Base-by-base conservation (phyloP, 768 basidiomycete genomes). In the Leccinum barrowsii region DNA sequence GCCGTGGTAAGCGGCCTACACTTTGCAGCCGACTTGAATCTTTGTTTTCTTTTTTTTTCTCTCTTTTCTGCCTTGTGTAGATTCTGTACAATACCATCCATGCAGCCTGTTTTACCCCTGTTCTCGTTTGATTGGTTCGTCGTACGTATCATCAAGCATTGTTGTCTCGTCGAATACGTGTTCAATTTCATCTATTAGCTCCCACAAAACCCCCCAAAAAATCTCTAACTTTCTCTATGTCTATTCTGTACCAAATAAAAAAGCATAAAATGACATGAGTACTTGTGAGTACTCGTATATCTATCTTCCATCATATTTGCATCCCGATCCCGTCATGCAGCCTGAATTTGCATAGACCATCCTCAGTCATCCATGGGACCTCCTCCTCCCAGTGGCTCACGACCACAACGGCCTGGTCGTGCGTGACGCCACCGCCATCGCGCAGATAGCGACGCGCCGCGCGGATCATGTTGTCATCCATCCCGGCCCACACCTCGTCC, bases 371-470 rank as follows among this genome's bases (percentile, higher is more conserved):
- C 92, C 93, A 95, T 2, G 94, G 94, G 17, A 94, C 85, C 73
- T 98, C 94, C 37, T 89, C 89, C 62, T 92, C 89, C 85, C 92
- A 93, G 74, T 96, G 94, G 40, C 87, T 92, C 56, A 98, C 83
- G 3, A 92, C 87, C 1, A 98, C 80, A 22, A 93, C 87, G 2
- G 87, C 88, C 75, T 97, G 93, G 46, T 80, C 75, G 11, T 72
- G 63, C 21, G 74, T 75, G 22, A 87, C 67, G 0, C 82, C 84
- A 0, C 81, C 84, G 1, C 74, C 76, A 19, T 73, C 67, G 11
- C 86, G 76, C 47, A 99, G 68, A 66, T 92, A 91, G 44, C 62
- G 64, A 61, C 82, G 76, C 44, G 85, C 90, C 37, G 82, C 81
- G 17, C 71, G 71, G 30, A 95, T 84, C 85, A 92, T 91, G 5